phyloP scores from a whole-genome alignment of 2,329 filamentous ascomycete species.

The Venturia pyrina region DNA sequence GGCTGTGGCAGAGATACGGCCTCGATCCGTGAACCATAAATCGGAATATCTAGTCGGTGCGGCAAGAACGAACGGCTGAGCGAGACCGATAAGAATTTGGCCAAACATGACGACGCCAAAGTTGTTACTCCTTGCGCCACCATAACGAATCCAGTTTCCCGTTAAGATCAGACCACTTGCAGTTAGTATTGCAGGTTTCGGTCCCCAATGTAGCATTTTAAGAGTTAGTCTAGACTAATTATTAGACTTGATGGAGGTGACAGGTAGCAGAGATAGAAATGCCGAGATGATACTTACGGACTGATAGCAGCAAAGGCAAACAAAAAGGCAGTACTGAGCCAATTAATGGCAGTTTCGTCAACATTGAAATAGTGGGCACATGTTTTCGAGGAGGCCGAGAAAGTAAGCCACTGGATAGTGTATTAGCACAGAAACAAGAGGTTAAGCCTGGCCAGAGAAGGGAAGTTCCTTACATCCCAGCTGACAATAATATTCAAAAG shows the following conservation, averaged over 20 bases:
- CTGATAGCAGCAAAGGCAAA: constrained; percentile 70
- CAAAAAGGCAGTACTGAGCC: constrained; percentile 80
- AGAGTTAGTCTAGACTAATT: constrained; percentile 44
- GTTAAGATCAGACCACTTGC: constrained; percentile 63
- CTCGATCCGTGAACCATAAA: constrained; percentile 81
- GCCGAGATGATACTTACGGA: constrained; percentile 41
- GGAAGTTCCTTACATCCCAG: constrained; percentile 68
- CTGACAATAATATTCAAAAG: constrained; percentile 87
- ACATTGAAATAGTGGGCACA: constrained; percentile 68
- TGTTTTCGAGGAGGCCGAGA: constrained; percentile 68
- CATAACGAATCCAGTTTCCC: constrained; percentile 90
- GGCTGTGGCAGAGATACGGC: constrained; percentile 80
- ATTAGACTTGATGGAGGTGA: background rate
- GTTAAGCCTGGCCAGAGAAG: background rate
- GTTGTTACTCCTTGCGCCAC: constrained; percentile 53
- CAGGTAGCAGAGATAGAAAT: background rate
- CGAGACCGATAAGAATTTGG: constrained; percentile 78
- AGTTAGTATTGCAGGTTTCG: constrained; percentile 65
- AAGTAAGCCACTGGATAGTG: constrained; percentile 72
- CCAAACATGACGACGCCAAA: constrained; percentile 80
- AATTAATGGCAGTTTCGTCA: constrained; percentile 71
- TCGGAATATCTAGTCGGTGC: constrained; percentile 88
- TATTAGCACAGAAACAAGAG: constrained; percentile 1
- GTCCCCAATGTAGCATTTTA: constrained; percentile 68
- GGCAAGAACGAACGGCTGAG: constrained; percentile 84